Evolutionary conservation across 176 grass and related monocot genomes (phyloP).

Genomic region (Elaeis guineensis): DNA sequence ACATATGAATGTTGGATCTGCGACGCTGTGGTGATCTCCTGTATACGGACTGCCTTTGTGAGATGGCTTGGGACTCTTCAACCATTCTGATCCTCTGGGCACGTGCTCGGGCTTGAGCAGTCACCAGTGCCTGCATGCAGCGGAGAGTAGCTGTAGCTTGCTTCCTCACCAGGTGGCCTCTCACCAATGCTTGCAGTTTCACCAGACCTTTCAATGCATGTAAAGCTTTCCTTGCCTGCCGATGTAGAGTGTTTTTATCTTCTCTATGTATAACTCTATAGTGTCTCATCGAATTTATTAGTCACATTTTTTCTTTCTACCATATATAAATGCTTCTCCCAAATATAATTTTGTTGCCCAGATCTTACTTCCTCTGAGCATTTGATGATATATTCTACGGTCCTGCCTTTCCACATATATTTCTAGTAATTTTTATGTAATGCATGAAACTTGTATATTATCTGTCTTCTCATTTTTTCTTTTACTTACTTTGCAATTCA

Average conservation of each 20-base stretch:
- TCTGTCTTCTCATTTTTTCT: too few species aligned
- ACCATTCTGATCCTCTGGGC: slow-evolving; percentile 10
- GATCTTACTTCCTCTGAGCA: too few species aligned
- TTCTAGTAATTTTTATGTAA: too few species aligned
- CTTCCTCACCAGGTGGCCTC: slow-evolving; percentile 17
- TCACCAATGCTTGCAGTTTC: slow-evolving; percentile 22
- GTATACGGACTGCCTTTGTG: not conserved
- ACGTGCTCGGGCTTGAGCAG: slow-evolving; percentile 13
- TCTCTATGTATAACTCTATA: too few species aligned
- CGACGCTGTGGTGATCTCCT: slow-evolving; percentile 10
- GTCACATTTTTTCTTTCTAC: too few species aligned
- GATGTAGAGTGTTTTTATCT: not conserved
- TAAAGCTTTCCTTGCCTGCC: slow-evolving; percentile 25
- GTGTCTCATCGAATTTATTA: too few species aligned
- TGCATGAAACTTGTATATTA: too few species aligned
- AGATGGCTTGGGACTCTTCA: not conserved
- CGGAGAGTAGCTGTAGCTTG: slow-evolving; percentile 18
- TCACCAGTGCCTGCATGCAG: slow-evolving; percentile 10
- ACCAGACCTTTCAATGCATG: slow-evolving; percentile 19
- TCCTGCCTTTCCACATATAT: too few species aligned
- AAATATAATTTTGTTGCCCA: too few species aligned
- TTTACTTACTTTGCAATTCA: too few species aligned
- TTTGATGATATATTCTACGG: too few species aligned
- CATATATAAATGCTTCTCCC: too few species aligned
- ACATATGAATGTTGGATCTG: not conserved